phyloP scores from a whole-genome alignment of 75 land plant genomes.

The Adiantum capillusveneris region DNA sequence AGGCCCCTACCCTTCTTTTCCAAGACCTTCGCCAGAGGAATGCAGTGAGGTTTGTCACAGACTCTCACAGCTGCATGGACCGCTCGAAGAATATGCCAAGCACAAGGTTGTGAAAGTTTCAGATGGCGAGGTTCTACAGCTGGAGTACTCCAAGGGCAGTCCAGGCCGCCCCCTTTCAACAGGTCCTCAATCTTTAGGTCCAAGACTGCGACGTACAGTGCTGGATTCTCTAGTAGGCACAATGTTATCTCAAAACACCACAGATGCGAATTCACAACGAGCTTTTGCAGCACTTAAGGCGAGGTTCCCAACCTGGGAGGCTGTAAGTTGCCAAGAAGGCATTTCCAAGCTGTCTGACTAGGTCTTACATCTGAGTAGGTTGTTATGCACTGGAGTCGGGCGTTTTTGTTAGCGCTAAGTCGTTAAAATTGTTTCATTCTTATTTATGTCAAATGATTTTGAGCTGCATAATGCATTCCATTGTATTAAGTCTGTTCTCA shows the following conservation, averaged over 20 bases:
- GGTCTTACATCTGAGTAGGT: too few relatives aligned
- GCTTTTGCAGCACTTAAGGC: slow-evolving; percentile 64
- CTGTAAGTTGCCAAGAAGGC: slow-evolving; percentile 25
- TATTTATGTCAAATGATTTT: too few relatives aligned
- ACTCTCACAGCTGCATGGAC: slow-evolving; percentile 14
- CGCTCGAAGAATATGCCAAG: slow-evolving; percentile 7
- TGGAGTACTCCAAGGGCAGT: background rate
- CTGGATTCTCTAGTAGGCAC: slow-evolving; percentile 61
- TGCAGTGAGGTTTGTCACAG: slow-evolving; percentile 15
- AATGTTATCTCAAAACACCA: slow-evolving; percentile 72
- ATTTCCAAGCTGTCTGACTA: background rate
- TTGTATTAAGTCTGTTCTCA: too few relatives aligned
- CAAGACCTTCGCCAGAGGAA: slow-evolving; percentile 22
- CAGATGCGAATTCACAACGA: slow-evolving; percentile 50
- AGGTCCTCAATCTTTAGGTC: background rate
- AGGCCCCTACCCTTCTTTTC: slow-evolving; percentile 18
- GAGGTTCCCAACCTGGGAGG: slow-evolving; percentile 66
- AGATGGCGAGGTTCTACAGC: background rate
- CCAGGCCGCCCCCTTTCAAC: too few relatives aligned
- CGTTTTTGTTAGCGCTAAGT: too few relatives aligned
- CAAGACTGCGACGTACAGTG: slow-evolving; percentile 20
- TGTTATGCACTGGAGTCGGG: too few relatives aligned
- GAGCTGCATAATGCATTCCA: too few relatives aligned
- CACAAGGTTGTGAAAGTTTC: background rate
- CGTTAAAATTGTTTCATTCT: too few relatives aligned